Evolutionary conservation across 805 yeast genomes (phyloP).

Genomic region (Zygoascus ofunaensis): DNA sequence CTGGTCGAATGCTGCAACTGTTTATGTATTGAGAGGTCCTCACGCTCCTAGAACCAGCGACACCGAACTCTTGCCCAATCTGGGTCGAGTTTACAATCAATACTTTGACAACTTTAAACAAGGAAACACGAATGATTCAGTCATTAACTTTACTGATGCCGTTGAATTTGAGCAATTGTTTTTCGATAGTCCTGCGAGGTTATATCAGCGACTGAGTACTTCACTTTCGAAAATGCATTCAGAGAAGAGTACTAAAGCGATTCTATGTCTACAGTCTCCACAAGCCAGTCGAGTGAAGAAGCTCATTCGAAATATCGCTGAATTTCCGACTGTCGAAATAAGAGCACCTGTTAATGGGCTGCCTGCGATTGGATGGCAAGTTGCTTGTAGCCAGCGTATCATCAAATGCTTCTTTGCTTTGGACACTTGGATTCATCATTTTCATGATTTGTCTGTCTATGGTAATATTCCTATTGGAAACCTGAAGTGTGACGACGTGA

Average conservation of each 20-base stretch:
- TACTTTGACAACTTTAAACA: neutral
- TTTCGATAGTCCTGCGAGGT: constrained; percentile 42
- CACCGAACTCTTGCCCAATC: constrained; percentile 56
- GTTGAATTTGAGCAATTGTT: constrained; percentile 48
- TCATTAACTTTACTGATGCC: constrained; percentile 35
- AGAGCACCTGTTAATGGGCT: constrained; percentile 40
- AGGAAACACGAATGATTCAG: neutral
- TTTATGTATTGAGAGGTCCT: constrained; percentile 63
- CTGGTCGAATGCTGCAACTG: constrained; percentile 42
- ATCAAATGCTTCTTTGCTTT: constrained; percentile 64
- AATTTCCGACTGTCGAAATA: constrained; percentile 53
- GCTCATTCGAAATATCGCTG: constrained; percentile 39
- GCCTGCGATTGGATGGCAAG: constrained; percentile 80
- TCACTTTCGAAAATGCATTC: constrained; percentile 49
- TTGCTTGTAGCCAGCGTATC: constrained; percentile 51
- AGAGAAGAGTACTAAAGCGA: constrained; percentile 53
- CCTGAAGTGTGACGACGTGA: constrained; percentile 64
- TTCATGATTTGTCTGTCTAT: constrained; percentile 57
- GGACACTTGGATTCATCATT: constrained; percentile 61
- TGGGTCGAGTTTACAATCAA: constrained; percentile 32
- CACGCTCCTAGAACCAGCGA: constrained; percentile 20
- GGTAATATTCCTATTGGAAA: constrained; percentile 84
- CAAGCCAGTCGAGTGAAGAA: constrained; percentile 35
- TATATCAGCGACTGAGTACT: constrained; percentile 51
- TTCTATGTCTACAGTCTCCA: constrained; percentile 74